Conservation (phyloP, 208 protist genomes). For the Leishmania gerbilli region DNA sequence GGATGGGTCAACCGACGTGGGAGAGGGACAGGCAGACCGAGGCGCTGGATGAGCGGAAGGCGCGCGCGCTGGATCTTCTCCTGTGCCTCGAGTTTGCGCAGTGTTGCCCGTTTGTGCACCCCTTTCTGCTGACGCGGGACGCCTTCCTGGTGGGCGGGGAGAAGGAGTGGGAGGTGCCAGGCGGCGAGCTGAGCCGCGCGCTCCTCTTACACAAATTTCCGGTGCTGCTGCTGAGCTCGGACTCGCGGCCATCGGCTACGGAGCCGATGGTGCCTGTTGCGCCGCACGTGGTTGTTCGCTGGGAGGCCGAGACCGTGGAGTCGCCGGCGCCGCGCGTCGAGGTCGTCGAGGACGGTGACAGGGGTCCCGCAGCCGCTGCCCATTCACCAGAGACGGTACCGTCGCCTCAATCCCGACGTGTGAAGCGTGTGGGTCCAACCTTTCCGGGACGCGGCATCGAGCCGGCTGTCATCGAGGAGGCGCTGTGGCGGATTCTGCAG, state of each 20-base stretch:
- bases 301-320: slow-evolving; percentile 10
- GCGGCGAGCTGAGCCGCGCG: slow-evolving; percentile 48
- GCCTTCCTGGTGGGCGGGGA: slow-evolving; percentile 8
- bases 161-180: slow-evolving; percentile 27
- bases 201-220: slow-evolving; percentile 21
- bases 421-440: slow-evolving; percentile 32
- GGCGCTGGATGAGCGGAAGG: slow-evolving; percentile 13
- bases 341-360: slow-evolving; percentile 11
- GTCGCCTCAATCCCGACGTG: background rate
- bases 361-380: no score
- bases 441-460: slow-evolving; percentile 39
- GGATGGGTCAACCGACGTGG: slow-evolving; percentile 17
- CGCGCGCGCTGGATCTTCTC: slow-evolving; percentile 30
- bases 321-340: background rate
- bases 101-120: slow-evolving; percentile 60
- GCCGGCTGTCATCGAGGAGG: slow-evolving; percentile 23
- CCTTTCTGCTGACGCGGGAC: slow-evolving; percentile 40
- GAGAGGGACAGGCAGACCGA: slow-evolving; percentile 9
- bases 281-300: slow-evolving; percentile 23
- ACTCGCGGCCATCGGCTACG: slow-evolving; percentile 14
- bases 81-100: slow-evolving; percentile 71
- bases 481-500: slow-evolving; percentile 46
- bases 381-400: background rate
- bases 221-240: slow-evolving; percentile 29
- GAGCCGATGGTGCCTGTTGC: slow-evolving; percentile 14